A percentile compares a stretch with the other conserved stretches of the same genome.
phyloP scores from a whole-genome alignment of 1,284 basidiomycete species.

The Melampsora larici-populina region DNA sequence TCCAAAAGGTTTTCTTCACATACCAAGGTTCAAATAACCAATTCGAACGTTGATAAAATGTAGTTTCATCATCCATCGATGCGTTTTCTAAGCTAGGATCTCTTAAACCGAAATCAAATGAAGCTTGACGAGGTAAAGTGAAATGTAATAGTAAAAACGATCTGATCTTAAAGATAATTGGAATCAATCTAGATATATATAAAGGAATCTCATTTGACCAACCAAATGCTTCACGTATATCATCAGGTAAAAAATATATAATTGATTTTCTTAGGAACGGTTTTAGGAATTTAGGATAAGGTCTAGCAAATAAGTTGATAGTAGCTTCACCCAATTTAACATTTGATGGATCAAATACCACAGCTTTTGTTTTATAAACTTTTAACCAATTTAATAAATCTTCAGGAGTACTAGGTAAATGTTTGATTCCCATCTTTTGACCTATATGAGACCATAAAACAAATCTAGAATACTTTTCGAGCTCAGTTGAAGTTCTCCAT shows the following conservation, averaged over 20 bases:
- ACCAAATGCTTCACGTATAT: background rate
- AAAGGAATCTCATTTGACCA: background rate
- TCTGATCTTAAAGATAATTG: background rate
- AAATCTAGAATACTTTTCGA: background rate
- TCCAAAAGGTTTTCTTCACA: slow-evolving; percentile 10
- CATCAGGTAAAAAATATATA: background rate
- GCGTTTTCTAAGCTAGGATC: background rate
- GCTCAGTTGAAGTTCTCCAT: background rate
- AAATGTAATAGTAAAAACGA: background rate
- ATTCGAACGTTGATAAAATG: slow-evolving; percentile 1
- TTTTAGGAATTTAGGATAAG: background rate
- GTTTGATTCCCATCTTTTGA: background rate
- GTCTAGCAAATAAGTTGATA: background rate
- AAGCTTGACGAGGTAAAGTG: background rate
- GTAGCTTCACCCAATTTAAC: background rate
- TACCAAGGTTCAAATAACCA: background rate
- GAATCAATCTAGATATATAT: background rate
- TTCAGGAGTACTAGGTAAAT: background rate
- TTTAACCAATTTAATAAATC: background rate
- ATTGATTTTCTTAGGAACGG: background rate
- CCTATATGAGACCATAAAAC: slow-evolving; percentile 1
- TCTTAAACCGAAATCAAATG: background rate
- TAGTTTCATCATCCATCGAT: background rate
- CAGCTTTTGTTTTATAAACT: background rate
- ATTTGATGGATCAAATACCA: background rate